Evolutionary conservation across 148 eudicot genomes (phyloP), one percentile per base, ranked within the genome.

Genomic region (Rhododendron vialii): DNA sequence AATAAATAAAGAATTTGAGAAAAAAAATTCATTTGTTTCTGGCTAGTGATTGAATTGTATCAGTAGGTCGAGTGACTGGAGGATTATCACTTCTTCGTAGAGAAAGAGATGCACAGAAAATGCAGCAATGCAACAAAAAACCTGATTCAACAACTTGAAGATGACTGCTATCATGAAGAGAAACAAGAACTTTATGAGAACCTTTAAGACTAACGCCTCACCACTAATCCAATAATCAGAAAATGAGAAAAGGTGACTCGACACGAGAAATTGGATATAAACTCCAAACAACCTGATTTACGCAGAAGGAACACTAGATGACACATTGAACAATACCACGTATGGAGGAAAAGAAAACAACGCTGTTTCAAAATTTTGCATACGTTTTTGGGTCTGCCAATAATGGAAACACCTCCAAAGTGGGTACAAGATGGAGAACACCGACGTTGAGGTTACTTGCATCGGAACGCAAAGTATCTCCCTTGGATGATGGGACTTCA

Each of bases 401-500:
- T 83, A 95, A 86, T 35, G 99, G 98, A 80, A 97, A 97, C 87
- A 97, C 96, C 86, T 97, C 99, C 86, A 97, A 90, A 75, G 98
- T 91, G 26, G 99, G 99, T 82, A 94, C 96, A 67, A 97, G 96
- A 91, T 97, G 98, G 88, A 97, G 95, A 87, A 97, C 99, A 33
- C 99, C 99, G 75, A 97, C 98, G 92, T 95, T 97, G 35, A 97
- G 83, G 86, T 94, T 93, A 88, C 98, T 97, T 28, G 98, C 99
- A 93, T 97, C 99, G 35, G 94, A 92, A 71, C 99, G 98, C 81
- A 97, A 89, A 80, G 93, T 86, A 88, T 94, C 90, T 75, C 98
- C 99, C 87, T 89, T 94, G 43, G 99, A 97, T 67, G 92, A 95
- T 76, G 99, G 99, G 84, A 94, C 99, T 57, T 97, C 99, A 89